A percentile compares a stretch with the other conserved stretches of the same genome.
These are phyloP conservation scores for Paramecium sonneborni DNA, from an alignment of 73 alveolate genomes.

Conservation along the genomic window DNA sequence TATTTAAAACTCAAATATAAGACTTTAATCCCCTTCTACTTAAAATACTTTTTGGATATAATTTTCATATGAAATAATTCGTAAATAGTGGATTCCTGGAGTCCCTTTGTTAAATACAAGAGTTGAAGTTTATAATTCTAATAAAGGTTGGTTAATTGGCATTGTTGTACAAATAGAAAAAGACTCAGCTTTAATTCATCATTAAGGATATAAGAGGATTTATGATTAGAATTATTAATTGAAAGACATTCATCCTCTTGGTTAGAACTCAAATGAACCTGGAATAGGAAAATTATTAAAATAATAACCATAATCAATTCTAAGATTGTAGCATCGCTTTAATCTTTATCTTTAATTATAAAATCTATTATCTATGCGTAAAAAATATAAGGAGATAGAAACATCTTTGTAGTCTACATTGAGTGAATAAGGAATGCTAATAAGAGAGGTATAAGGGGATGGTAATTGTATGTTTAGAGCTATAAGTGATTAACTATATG, in stretches of 20 bases:
- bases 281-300: slow-evolving; percentile 46
- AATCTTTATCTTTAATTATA: neutral
- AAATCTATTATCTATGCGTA: neutral
- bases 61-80: slow-evolving; percentile 18
- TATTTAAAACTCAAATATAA: slow-evolving; percentile 29
- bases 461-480: slow-evolving; percentile 99
- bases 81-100: slow-evolving; percentile 49
- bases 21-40: neutral
- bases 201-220: slow-evolving; percentile 35
- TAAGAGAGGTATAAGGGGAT: slow-evolving; percentile 85
- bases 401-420: neutral
- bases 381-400: slow-evolving; percentile 53
- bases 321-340: slow-evolving; percentile 25
- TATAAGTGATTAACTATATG: slow-evolving; percentile 94
- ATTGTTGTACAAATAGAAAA: neutral
- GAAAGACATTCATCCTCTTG: slow-evolving; percentile 35
- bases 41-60: neutral
- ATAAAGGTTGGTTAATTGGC: slow-evolving; percentile 25
- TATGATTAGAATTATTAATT: neutral
- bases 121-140: slow-evolving; percentile 21
- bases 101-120: neutral
- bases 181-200: slow-evolving; percentile 30
- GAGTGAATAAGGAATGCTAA: slow-evolving; percentile 6
- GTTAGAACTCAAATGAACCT: slow-evolving; percentile 16
- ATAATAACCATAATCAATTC: neutral